phyloP scores from a whole-genome alignment of 768 basidiomycete genomes.

The Rhodotorula paludigena region DNA sequence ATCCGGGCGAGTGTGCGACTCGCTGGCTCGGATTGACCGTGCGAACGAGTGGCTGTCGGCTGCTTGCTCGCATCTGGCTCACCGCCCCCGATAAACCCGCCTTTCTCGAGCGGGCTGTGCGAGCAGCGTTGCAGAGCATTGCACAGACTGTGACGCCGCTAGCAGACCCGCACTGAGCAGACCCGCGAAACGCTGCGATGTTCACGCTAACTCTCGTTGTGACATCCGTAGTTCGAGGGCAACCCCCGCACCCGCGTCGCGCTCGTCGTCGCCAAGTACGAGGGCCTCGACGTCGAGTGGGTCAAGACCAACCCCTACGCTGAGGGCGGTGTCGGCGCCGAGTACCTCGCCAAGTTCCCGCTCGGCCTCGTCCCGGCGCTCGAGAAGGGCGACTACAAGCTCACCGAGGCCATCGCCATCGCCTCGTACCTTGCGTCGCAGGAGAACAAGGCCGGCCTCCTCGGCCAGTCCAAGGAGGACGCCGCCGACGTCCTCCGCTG shows the following conservation, averaged over 20 bases:
- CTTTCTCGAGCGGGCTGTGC: too few species aligned
- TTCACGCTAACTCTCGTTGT: neutral
- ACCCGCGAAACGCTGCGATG: too few species aligned
- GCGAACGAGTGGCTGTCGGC: too few species aligned
- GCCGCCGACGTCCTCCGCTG: conserved; percentile 79
- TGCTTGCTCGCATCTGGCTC: too few species aligned
- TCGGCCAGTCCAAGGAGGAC: conserved; percentile 63
- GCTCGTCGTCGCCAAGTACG: conserved; percentile 38
- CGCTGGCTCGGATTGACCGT: too few species aligned
- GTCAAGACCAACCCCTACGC: conserved; percentile 35
- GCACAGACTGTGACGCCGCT: too few species aligned
- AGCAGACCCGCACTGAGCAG: too few species aligned
- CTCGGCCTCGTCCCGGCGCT: conserved; percentile 62
- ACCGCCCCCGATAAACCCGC: too few species aligned
- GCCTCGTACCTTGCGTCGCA: conserved; percentile 53
- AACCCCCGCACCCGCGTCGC: conserved; percentile 34
- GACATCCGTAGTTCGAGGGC: conserved; percentile 8
- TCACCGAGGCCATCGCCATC: conserved; percentile 74
- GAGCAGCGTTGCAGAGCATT: too few species aligned
- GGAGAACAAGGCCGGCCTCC: conserved; percentile 64
- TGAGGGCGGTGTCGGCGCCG: conserved; percentile 28
- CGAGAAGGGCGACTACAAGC: conserved; percentile 71
- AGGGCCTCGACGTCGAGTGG: conserved; percentile 39
- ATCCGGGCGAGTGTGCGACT: too few species aligned
- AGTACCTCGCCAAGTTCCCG: conserved; percentile 57